phyloP scores from a whole-genome alignment of 148 eudicot genomes.

The Chenopodium berlandieri region DNA sequence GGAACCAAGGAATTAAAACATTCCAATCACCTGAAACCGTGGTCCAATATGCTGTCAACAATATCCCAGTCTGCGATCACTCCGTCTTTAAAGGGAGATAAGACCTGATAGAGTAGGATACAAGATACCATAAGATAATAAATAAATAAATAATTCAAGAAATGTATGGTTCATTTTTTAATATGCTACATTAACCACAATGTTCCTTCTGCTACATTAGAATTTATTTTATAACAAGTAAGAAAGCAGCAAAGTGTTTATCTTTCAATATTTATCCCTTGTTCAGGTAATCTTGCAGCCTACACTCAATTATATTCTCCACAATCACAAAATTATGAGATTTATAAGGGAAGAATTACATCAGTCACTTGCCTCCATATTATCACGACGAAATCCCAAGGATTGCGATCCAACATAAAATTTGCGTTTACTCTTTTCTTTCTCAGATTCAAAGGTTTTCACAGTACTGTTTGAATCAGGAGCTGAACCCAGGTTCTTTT shows the following conservation, averaged over 20 bases:
- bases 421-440: slow-evolving; percentile 73
- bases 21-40: slow-evolving; percentile 66
- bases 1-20: background rate
- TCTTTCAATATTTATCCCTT: background rate
- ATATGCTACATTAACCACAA: background rate
- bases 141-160: background rate
- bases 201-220: background rate
- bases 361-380: slow-evolving; percentile 76
- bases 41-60: slow-evolving; percentile 95
- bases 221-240: background rate
- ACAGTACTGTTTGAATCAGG: slow-evolving; percentile 55
- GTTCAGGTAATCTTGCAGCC: background rate
- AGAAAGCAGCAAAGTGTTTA: background rate
- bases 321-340: background rate
- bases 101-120: slow-evolving; percentile 46
- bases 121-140: background rate
- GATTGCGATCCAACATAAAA: slow-evolving; percentile 90
- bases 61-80: slow-evolving; percentile 90
- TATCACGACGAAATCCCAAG: slow-evolving; percentile 85
- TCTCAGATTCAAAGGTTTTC: slow-evolving; percentile 48
- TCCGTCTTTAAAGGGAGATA: slow-evolving; percentile 89
- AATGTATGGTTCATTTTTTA: background rate
- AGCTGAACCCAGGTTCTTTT: slow-evolving; percentile 55
- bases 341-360: background rate
- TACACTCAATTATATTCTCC: background rate